These are phyloP conservation scores for Rutstroemia sp. DNA, from an alignment of 2,329 filamentous ascomycete genomes.

Conservation along the genomic window DNA sequence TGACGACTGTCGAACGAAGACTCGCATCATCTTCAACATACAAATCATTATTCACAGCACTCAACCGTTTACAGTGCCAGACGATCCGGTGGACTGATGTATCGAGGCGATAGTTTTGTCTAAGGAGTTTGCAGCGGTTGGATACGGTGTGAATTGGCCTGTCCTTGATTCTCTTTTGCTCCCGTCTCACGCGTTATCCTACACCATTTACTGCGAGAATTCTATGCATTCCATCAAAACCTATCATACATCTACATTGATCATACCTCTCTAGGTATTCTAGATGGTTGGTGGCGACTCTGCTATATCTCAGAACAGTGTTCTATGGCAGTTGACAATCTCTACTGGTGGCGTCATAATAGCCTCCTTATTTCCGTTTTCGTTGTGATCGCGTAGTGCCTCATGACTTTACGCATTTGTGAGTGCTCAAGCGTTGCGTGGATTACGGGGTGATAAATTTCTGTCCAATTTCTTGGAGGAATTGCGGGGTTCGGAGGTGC, in stretches of 20 bases:
- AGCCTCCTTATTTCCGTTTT: constrained; percentile 3
- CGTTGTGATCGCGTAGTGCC: constrained; percentile 9
- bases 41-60: not conserved
- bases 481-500: constrained; percentile 6
- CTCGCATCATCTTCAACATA: not conserved
- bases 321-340: not conserved
- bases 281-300: not conserved
- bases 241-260: not conserved
- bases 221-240: not conserved
- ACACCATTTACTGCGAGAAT: not conserved
- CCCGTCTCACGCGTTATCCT: not conserved
- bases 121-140: not conserved
- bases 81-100: not conserved
- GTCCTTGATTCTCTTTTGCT: not conserved
- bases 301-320: not conserved
- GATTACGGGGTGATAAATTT: not conserved
- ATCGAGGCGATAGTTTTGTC: not conserved
- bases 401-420: constrained; percentile 3
- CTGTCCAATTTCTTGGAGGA: not conserved
- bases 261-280: not conserved
- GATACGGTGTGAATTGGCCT: not conserved
- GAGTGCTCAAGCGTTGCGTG: not conserved
- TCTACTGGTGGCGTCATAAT: not conserved
- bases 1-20: constrained; percentile 3
- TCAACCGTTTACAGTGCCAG: not conserved